Evolutionary conservation across 495 filamentous ascomycete genomes (phyloP).

Genomic region (Podospora bellae-mahoneyi): DNA sequence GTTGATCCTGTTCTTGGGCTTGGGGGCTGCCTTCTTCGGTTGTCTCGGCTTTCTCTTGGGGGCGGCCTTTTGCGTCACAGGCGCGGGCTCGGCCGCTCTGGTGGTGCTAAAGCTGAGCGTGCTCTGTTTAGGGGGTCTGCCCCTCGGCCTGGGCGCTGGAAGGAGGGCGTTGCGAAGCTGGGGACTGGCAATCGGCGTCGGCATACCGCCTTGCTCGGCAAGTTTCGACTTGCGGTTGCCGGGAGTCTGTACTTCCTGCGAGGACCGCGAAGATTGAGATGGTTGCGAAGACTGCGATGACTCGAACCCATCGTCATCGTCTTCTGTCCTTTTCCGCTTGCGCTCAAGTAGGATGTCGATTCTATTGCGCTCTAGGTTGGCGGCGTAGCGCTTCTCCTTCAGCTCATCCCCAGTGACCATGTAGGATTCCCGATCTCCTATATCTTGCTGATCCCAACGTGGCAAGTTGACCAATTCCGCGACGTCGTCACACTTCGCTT

Average conservation of each 20-base stretch:
- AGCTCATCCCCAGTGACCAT: slow-evolving; percentile 40
- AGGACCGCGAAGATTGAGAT: not conserved
- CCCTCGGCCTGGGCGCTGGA: slow-evolving; percentile 22
- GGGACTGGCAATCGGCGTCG: slow-evolving; percentile 62
- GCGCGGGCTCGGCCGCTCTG: slow-evolving; percentile 18
- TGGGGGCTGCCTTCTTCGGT: slow-evolving; percentile 36
- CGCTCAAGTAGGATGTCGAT: slow-evolving; percentile 39
- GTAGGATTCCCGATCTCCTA: slow-evolving; percentile 35
- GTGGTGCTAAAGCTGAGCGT: slow-evolving; percentile 34
- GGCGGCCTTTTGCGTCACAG: slow-evolving; percentile 26
- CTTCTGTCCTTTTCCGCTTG: slow-evolving; percentile 30
- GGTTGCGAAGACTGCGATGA: slow-evolving; percentile 15
- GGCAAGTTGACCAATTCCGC: slow-evolving; percentile 71
- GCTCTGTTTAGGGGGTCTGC: slow-evolving; percentile 34
- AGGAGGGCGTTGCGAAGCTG: slow-evolving; percentile 49
- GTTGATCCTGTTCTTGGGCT: slow-evolving; percentile 36
- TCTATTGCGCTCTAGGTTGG: slow-evolving; percentile 33
- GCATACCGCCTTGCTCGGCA: slow-evolving; percentile 46
- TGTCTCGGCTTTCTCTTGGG: slow-evolving; percentile 36
- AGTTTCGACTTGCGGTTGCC: slow-evolving; percentile 22
- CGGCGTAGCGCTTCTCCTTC: slow-evolving; percentile 35
- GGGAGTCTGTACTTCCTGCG: slow-evolving; percentile 6
- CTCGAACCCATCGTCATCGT: slow-evolving; percentile 25
- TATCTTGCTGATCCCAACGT: slow-evolving; percentile 65
- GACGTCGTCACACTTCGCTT: slow-evolving; percentile 83